Base-by-base conservation (phyloP, 495 filamentous ascomycete genomes). In the Aspergillus homomorphus region DNA sequence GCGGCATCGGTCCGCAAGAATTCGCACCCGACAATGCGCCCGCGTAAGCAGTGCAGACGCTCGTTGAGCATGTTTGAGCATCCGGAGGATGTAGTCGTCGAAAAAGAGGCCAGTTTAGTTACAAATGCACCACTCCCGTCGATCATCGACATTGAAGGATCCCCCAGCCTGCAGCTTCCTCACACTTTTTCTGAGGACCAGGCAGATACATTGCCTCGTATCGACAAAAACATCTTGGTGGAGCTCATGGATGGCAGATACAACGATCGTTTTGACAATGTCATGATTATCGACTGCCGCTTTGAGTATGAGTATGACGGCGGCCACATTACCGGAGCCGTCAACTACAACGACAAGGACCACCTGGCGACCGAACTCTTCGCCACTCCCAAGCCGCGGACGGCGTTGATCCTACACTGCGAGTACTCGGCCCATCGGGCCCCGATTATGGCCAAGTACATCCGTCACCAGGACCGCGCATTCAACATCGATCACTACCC, bases 301-400 rank as follows among this genome's bases (percentile, higher is more conserved):
- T 99, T 99, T 69, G 95, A 98, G 73, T 99, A 98, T 70, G 95
- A 99, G 73, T 99, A 92, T 70, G 87, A 96, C 28, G 95, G 95
- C 45, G 95, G 95, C 18, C 95, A 99, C 67, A 96, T 99, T 60
- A 81, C 89, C 50, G 89, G 89, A 0, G 95, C 95, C 30, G 75
- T 96, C 66, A 99, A 99, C 75, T 91, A 89, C 77, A 97, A 96
- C 68, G 90, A 96, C 73, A 98, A 96, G 73, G 93, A 98, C 61
- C 71, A 84, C 28, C 77, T 99, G 58, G 85, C 92, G 1, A 75
- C 76, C 51, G 82, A 91, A 50, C 82, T 99, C 10, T 96, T 99
- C 70, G 75, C 82, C 46, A 73, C 81, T 2, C 82, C 84, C 58
- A 76, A 84, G 55, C 80, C 81, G 21, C 87, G 85, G 53, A 92